Evolutionary conservation across 352 stramenopile species (phyloP), one percentile per base, ranked within the genome.

Genomic region (Lagenidium giganteum): DNA sequence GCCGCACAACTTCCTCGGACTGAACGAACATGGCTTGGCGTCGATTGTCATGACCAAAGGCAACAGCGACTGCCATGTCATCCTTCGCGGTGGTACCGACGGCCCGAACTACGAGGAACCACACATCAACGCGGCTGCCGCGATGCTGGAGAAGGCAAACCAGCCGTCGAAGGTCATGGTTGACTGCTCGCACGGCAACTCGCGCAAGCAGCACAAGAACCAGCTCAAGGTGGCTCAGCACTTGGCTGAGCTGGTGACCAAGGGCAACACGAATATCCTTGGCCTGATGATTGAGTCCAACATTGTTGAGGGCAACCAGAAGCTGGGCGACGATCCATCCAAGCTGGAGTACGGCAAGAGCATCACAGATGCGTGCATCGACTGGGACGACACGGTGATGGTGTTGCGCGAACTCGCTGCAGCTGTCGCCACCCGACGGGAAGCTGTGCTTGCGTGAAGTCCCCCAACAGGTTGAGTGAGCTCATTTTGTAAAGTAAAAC

Each of bases 251-350:
- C 56, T 90, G 24, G 61, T 95, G 16, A 69, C 70, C 1, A 61
- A 61, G 16, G 83, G 83, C 20, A 73, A 88, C 51, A 43, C 57
- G 4, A 82, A 87, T 38, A 35, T 95, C 24, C 60, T 93, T 3
- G 83, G 83, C 12, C 49, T 93, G n/a, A 95, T 95, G 83, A 84
- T 95, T 42, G 83, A 95, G 54, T 92, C 78, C 14, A 93, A 95
- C 46, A 64, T 95, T 25, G 76, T 88, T 3, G 83, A 92, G 43
- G 83, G 83, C 25, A 92, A 91, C 61, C 83, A 95, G 66, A 67
- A 60, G 40, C 72, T 93, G 1, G 72, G 67, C n/a, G 49, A 72
- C 33, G 78, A 89, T 39, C 61, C 69, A 40, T 64, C 63, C 27
- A 70, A 81, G 60, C 73, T 95, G 31, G 64, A 84, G 33, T 91